A percentile compares a stretch with the other conserved stretches of the same genome.
Evolutionary conservation across 163 green algal species (phyloP).

Genomic region (Volvox carteri): DNA sequence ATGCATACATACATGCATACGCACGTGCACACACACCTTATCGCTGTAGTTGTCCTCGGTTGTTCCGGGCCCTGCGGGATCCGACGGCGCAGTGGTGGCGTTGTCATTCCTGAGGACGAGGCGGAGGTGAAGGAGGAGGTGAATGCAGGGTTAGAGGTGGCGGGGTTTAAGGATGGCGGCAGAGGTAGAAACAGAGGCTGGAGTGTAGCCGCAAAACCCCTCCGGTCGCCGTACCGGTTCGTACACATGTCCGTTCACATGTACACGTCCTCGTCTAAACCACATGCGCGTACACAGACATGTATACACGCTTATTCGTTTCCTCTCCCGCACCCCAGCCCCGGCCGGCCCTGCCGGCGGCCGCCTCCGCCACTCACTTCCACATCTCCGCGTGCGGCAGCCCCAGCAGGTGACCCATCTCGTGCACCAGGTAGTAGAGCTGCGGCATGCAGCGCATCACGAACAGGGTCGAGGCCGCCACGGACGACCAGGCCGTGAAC

Average conservation of each 20-base stretch:
- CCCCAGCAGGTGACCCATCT: slow-evolving; percentile 66
- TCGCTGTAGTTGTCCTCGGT: slow-evolving; percentile 50
- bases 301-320: not conserved
- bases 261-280: not conserved
- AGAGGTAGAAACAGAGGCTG: no score
- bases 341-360: not conserved
- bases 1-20: no score
- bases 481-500: slow-evolving; percentile 61
- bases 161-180: no score
- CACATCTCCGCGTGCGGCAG: slow-evolving; percentile 64
- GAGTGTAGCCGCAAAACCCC: no score
- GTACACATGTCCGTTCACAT: not conserved
- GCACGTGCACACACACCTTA: slow-evolving; percentile 39
- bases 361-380: not conserved
- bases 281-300: not conserved
- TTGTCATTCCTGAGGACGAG: slow-evolving; percentile 43
- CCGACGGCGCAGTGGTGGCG: slow-evolving; percentile 8
- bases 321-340: no score
- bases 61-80: slow-evolving; percentile 23
- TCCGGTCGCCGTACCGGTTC: no score
- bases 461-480: slow-evolving; percentile 49
- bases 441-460: slow-evolving; percentile 69
- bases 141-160: no score
- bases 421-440: slow-evolving; percentile 72
- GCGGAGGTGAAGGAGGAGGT: not conserved